Evolutionary conservation across 2,329 filamentous ascomycete species (phyloP), one percentile per base, ranked within the genome.

Genomic region (Chaetomiaceae sp.): DNA sequence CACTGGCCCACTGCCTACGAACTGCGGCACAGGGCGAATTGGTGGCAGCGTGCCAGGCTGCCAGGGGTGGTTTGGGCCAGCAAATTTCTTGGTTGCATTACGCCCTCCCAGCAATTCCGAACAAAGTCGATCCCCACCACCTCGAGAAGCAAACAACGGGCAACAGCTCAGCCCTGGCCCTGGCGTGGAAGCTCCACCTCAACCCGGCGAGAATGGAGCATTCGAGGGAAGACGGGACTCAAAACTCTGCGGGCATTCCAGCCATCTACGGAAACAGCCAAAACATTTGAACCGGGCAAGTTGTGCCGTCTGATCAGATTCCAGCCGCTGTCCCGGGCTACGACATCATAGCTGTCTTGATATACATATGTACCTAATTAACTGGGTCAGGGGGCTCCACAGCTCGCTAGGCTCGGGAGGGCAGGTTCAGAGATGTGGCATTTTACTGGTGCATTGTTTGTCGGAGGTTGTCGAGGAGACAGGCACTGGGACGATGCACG

Each of bases 1-100:
- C 59, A 60, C 58, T 60, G 57, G 56, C 58, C 59, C 51, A 46
- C 53, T 48, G 46, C 32, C 41, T 52, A 50, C 52, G n/a, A 43
- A 18, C 48, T 29, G 53, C 43, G 48, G 42, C 41, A 45, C 38
- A 48, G 53, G 48, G 48, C 46, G 34, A 29, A 44, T 32, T 48
- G 44, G 36, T 34, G 42, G 46, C 34, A 54, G 40, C 29, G 33
- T 25, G 32, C 43, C 37, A 44, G 42, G 36, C 36, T 51, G 38
- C 44, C 53, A 34, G 42, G 36, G 42, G 46, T 41, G 40, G 33
- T 32, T 37, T 38, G 29, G 27, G 23, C 42, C 32, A 34, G 43
- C 48, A 55, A 51, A 51, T 55, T 48, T 55, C 37, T 34, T 44
- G 43, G 48, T 44, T 43, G 36, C 47, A 44, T 48, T 29, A 38